These are phyloP conservation scores for Lycium ferocissimum DNA, from an alignment of 257 asterid genomes.

Conservation along the genomic window DNA sequence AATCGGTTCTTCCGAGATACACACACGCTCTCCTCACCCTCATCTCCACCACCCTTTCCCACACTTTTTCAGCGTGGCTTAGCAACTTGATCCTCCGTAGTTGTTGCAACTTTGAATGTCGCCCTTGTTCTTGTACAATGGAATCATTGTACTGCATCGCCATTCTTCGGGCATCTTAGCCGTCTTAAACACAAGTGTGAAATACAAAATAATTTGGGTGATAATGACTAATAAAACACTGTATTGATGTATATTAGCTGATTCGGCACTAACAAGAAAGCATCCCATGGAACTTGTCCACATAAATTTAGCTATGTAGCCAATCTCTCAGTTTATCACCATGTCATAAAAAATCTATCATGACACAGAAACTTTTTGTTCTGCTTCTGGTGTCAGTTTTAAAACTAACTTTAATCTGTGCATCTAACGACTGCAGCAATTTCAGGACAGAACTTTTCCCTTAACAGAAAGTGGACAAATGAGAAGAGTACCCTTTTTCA, in stretches of 20 bases:
- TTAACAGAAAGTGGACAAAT: background rate
- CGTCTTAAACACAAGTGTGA: background rate
- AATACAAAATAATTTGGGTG: slow-evolving; percentile 25
- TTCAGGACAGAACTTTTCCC: background rate
- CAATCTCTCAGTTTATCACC: background rate
- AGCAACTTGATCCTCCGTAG: no score
- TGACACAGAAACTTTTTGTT: slow-evolving; percentile 8
- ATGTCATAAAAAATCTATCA: background rate
- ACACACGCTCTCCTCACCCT: no score
- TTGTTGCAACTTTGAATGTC: no score
- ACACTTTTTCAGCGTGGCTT: no score
- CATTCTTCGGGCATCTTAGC: no score
- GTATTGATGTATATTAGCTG: background rate
- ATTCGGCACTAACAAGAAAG: slow-evolving; percentile 12
- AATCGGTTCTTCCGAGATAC: no score
- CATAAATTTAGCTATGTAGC: background rate
- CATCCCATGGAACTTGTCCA: background rate
- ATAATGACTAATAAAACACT: background rate
- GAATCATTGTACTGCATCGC: no score
- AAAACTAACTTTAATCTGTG: slow-evolving; percentile 2
- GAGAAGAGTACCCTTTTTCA: background rate
- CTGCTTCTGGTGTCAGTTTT: background rate
- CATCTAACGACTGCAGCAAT: slow-evolving; percentile 17
- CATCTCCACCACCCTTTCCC: no score
- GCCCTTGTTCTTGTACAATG: no score